A percentile compares a stretch with the other conserved stretches of the same genome.
These are phyloP conservation scores for Phaeosphaeria sp. DNA, from an alignment of 2,329 filamentous ascomycete genomes.

Conservation along the genomic window DNA sequence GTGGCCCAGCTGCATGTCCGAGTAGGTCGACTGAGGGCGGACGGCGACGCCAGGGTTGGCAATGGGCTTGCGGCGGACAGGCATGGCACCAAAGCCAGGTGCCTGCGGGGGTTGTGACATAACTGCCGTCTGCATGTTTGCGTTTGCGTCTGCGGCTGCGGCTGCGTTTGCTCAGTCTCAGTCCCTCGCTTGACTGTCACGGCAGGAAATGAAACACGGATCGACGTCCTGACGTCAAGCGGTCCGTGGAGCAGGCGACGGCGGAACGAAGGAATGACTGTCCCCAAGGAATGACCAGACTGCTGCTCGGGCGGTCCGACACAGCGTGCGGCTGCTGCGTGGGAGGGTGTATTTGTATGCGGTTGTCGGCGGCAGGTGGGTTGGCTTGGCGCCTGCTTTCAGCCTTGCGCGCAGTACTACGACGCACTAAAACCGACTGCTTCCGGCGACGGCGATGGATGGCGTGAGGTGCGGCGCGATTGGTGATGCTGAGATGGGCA, in stretches of 20 bases:
- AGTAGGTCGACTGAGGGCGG: slow-evolving; percentile 33
- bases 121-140: slow-evolving; percentile 37
- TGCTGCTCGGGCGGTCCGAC: neutral
- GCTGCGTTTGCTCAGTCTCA: slow-evolving; percentile 1
- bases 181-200: slow-evolving; percentile 25
- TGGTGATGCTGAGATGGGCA: slow-evolving; percentile 23
- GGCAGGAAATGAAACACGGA: slow-evolving; percentile 31
- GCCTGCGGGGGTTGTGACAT: slow-evolving; percentile 33
- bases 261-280: slow-evolving; percentile 7
- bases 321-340: neutral
- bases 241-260: slow-evolving; percentile 11
- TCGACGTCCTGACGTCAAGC: slow-evolving; percentile 36
- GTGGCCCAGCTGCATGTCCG: slow-evolving; percentile 38
- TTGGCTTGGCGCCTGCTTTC: slow-evolving; percentile 35
- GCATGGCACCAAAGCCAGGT: slow-evolving; percentile 35
- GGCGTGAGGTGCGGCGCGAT: slow-evolving; percentile 27
- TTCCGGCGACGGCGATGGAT: slow-evolving; percentile 38
- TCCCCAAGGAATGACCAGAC: neutral
- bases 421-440: slow-evolving; percentile 27
- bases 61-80: slow-evolving; percentile 45
- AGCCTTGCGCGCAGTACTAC: slow-evolving; percentile 24
- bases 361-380: slow-evolving; percentile 15
- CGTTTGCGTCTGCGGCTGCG: slow-evolving; percentile 9
- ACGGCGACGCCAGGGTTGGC: slow-evolving; percentile 40
- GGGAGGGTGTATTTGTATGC: slow-evolving; percentile 22